Conservation (phyloP, 2,329 filamentous ascomycete genomes). For the Talaromyces atroroseus region DNA sequence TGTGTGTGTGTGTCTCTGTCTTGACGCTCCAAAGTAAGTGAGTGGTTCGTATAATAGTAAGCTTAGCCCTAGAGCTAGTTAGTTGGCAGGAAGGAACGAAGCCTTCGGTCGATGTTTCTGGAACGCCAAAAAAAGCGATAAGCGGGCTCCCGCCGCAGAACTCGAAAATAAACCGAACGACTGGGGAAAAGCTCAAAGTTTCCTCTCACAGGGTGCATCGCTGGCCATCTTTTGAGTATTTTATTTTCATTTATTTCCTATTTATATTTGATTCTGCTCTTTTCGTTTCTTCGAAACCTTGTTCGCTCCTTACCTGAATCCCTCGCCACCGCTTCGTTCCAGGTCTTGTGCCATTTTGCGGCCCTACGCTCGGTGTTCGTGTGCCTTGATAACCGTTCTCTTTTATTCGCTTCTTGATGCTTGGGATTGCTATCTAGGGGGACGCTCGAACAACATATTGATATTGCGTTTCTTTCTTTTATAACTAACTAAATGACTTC, state of each 20-base stretch:
- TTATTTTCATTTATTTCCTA: not conserved
- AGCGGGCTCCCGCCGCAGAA: slow-evolving; percentile 1
- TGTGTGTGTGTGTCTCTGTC: not conserved
- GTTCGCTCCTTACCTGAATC: not conserved
- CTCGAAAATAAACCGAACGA: not conserved
- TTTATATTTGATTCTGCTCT: not conserved
- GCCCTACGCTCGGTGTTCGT: not conserved
- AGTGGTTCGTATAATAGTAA: not conserved
- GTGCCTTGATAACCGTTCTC: not conserved
- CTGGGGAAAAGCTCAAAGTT: not conserved
- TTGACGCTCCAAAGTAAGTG: too few species aligned
- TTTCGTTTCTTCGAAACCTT: not conserved
- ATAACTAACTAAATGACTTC: slow-evolving; percentile 33
- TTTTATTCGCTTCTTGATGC: not conserved
- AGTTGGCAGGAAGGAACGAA: not conserved
- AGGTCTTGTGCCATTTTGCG: slow-evolving; percentile 8
- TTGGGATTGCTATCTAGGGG: not conserved
- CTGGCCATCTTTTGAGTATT: not conserved
- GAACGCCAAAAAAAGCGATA: slow-evolving; percentile 10
- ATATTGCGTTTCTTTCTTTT: slow-evolving; percentile 2
- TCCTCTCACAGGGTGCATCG: not conserved
- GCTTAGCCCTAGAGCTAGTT: not conserved
- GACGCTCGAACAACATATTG: not conserved
- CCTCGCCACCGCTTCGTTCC: not conserved
- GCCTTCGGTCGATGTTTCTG: slow-evolving; percentile 14